Evolutionary conservation across 345 rosid genomes (phyloP), one percentile per base, ranked within the genome.

Genomic region (Orychophragmus violaceus): DNA sequence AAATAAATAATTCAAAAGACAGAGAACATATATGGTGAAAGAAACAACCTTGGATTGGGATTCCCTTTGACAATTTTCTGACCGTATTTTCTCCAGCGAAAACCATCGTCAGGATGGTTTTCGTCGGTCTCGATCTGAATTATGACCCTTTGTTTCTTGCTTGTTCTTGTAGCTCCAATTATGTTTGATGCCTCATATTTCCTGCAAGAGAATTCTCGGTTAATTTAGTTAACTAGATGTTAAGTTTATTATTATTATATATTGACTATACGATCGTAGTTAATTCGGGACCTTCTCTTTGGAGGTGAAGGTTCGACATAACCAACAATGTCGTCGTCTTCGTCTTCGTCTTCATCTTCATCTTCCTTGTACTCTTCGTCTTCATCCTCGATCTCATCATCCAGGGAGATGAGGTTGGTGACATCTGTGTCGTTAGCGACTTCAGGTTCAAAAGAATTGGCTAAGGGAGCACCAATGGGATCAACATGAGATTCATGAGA

Each of bases 41-140:
- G 3, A 21, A 41, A 53, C 1, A 22, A 74, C 77, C 77, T 67
- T 6, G 77, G 73, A 74, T 74, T 67, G 33, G 59, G 69, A 46
- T 67, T 74, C 10, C 64, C 53, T 32, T 61, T 74, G 59, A 74
- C 69, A 28, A 67, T 18, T 62, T 74, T 74, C 19, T 23, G 64
- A 13, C 73, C 73, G 36, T 74, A 74, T 53, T 74, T 74, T 27
- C 77, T 61, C 77, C 77, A 74, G 11, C 69, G 69, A 12, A 3
- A 67, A 18, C 69, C 69, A 67, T 74, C 77, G 1, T 45, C 21
- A 11, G 58, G 73, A 41, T 52, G 10, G 6, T 53, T 50, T 17
- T 60, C 73, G 2, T 74, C 69, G 5, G 35, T n/a, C 57, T 53
- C 59, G 64, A 68, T 61, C 10, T 48, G 64, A 67, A 67, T 2